Conservation (phyloP, 192 early-diverging fungal species). For the Pilaira anomala region DNA sequence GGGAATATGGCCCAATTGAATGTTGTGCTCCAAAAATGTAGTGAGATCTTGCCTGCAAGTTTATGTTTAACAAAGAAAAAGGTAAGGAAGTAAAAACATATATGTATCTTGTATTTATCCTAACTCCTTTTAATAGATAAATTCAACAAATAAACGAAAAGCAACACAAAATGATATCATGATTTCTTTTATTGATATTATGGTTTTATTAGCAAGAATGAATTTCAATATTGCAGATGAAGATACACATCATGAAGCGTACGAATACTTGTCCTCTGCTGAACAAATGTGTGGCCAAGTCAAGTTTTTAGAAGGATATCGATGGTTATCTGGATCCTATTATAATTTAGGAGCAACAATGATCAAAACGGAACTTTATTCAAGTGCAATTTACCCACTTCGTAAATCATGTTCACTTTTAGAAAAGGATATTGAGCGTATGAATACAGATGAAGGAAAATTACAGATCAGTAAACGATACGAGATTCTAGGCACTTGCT, state of each 20-base stretch:
- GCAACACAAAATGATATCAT: neutral
- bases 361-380: slow-evolving; percentile 27
- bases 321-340: slow-evolving; percentile 51
- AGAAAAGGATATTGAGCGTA: slow-evolving; percentile 23
- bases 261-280: slow-evolving; percentile 28
- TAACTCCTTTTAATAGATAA: neutral
- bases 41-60: slow-evolving; percentile 14
- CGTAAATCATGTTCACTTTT: slow-evolving; percentile 35
- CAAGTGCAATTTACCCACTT: slow-evolving; percentile 39
- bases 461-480: slow-evolving; percentile 45
- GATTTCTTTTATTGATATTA: slow-evolving; percentile 28
- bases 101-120: neutral
- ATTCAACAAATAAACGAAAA: neutral
- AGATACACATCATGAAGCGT: slow-evolving; percentile 21
- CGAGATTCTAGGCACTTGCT: slow-evolving; percentile 41
- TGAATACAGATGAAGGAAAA: slow-evolving; percentile 21
- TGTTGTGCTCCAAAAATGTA: slow-evolving; percentile 13
- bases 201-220: slow-evolving; percentile 29
- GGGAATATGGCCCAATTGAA: slow-evolving; percentile 5
- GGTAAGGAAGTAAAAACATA: slow-evolving; percentile 5
- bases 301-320: slow-evolving; percentile 40
- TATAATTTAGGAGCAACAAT: slow-evolving; percentile 46
- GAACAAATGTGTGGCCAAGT: slow-evolving; percentile 28
- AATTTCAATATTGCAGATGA: slow-evolving; percentile 18
- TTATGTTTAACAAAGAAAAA: slow-evolving; percentile 10